phyloP scores from a whole-genome alignment of 129 eudicot genomes.

The Chrysanthemum lavandulifolium region DNA sequence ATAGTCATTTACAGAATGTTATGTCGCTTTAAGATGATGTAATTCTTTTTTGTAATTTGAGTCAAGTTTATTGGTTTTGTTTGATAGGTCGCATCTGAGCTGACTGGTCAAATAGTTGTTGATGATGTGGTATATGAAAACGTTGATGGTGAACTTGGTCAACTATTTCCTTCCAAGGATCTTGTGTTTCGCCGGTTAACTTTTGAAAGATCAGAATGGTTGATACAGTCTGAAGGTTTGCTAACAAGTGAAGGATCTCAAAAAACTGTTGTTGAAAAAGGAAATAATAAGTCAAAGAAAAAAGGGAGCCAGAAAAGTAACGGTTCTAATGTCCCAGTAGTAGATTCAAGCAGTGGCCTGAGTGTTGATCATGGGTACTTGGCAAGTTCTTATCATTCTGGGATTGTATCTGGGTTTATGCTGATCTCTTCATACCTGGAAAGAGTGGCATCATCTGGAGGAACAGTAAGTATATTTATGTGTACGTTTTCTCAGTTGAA shows the following conservation, averaged over 20 bases:
- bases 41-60: conserved; percentile 7
- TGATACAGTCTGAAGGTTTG: conserved; percentile 94
- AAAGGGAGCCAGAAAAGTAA: conserved; percentile 49
- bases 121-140: conserved; percentile 87
- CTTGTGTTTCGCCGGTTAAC: conserved; percentile 71
- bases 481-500: not conserved
- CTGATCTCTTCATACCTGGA: conserved; percentile 63
- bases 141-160: conserved; percentile 54
- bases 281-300: conserved; percentile 45
- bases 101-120: conserved; percentile 73
- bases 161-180: conserved; percentile 49
- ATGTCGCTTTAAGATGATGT: conserved; percentile 9
- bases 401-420: conserved; percentile 77
- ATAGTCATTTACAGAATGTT: conserved; percentile 1
- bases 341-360: conserved; percentile 40
- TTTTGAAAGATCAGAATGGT: conserved; percentile 69
- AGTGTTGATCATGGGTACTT: conserved; percentile 65
- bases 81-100: conserved; percentile 52
- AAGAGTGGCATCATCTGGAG: conserved; percentile 43
- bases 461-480: conserved; percentile 43
- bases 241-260: conserved; percentile 42
- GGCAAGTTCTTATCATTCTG: conserved; percentile 87
- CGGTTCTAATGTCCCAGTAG: conserved; percentile 24
- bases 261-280: conserved; percentile 29
- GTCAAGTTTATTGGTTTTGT: conserved; percentile 17